phyloP scores from a whole-genome alignment of 164 flowering plant species.

The Echeveria elegans region DNA sequence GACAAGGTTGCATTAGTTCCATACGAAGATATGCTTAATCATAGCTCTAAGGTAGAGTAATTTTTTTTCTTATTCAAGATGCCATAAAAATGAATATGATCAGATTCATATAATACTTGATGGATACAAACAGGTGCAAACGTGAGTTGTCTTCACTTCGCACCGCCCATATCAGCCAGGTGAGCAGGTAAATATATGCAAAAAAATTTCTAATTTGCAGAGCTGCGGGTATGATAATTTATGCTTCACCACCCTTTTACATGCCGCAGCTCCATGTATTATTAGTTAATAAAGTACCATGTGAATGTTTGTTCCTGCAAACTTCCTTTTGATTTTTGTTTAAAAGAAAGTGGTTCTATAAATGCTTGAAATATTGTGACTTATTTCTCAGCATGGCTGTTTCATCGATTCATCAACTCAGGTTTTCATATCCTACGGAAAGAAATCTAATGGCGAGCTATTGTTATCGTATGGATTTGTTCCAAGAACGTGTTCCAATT shows the following conservation, averaged over 20 bases:
- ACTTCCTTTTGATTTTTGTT: neutral
- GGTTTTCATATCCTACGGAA: slow-evolving; percentile 98
- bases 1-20: slow-evolving; percentile 92
- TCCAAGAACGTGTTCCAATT: slow-evolving; percentile 71
- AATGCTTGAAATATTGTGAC: neutral
- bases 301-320: neutral
- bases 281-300: neutral
- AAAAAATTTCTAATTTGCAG: neutral
- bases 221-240: neutral
- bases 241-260: neutral
- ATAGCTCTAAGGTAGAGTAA: slow-evolving; percentile 69
- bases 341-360: neutral
- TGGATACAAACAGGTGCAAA: slow-evolving; percentile 59
- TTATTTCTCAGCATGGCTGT: neutral
- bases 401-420: slow-evolving; percentile 18
- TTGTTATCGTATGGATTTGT: slow-evolving; percentile 95
- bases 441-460: slow-evolving; percentile 91
- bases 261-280: neutral
- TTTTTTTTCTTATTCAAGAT: neutral
- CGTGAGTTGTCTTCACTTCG: slow-evolving; percentile 83
- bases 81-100: neutral
- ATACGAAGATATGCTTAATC: slow-evolving; percentile 99
- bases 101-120: neutral
- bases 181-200: slow-evolving; percentile 74
- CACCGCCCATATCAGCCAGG: slow-evolving; percentile 88